Conservation (phyloP, 805 yeast species). For the Wickerhamiella kazuoi region DNA sequence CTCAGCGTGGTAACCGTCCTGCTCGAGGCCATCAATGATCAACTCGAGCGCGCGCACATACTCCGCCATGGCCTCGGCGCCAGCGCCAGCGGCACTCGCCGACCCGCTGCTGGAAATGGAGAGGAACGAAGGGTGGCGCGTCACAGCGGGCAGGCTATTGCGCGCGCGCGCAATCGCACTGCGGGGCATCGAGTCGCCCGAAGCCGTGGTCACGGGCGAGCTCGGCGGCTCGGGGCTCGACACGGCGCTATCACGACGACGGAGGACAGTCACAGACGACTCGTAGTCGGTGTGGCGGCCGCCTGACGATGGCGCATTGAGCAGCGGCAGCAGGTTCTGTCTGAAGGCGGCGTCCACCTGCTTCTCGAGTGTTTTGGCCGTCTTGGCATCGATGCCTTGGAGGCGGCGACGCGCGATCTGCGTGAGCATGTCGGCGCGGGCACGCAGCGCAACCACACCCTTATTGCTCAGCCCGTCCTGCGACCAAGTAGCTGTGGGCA, state of each 20-base stretch:
- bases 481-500: constrained; percentile 4
- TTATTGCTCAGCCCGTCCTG: not conserved
- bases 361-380: not conserved
- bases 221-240: not conserved
- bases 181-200: not conserved
- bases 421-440: constrained; percentile 4
- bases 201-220: not conserved
- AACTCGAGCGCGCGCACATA: constrained; percentile 1
- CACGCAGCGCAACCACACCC: not conserved
- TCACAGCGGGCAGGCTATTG: not conserved
- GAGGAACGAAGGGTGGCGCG: constrained; percentile 1
- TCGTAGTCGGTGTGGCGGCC: not conserved
- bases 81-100: not conserved
- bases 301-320: not conserved
- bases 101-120: not conserved
- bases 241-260: not conserved
- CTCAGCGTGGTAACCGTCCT: not conserved
- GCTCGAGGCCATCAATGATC: constrained; percentile 1
- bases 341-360: constrained; percentile 1
- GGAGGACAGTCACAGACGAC: not conserved
- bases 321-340: not conserved
- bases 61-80: not conserved
- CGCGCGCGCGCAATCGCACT: not conserved
- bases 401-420: not conserved
- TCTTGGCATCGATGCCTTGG: constrained; percentile 1